These are phyloP conservation scores for Mytilinidion resinicola DNA, from an alignment of 495 filamentous ascomycete species.

Conservation along the genomic window DNA sequence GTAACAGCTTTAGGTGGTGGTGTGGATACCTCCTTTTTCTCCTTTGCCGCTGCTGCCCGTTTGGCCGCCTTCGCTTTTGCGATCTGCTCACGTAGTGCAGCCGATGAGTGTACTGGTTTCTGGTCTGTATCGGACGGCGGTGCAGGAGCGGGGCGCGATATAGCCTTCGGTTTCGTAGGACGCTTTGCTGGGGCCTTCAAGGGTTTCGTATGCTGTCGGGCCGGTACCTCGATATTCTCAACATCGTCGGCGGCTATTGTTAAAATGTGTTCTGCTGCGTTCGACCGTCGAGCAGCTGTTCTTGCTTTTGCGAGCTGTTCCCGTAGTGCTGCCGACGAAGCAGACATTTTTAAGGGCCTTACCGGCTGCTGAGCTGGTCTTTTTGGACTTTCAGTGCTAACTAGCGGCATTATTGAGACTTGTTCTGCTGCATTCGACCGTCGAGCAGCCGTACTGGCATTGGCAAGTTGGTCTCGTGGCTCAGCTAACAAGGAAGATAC, in stretches of 20 bases:
- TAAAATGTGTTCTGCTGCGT: no score
- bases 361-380: background rate
- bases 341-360: background rate
- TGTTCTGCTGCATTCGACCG: no score
- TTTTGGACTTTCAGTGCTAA: conserved; percentile 18
- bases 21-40: conserved; percentile 3
- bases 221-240: no score
- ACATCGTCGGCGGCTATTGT: no score
- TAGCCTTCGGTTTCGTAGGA: background rate
- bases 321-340: background rate
- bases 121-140: conserved; percentile 20
- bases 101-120: conserved; percentile 63
- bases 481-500: no score
- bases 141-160: background rate
- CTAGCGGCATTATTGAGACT: no score
- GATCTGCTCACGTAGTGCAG: conserved; percentile 80
- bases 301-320: background rate
- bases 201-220: no score
- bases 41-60: conserved; percentile 39
- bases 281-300: background rate
- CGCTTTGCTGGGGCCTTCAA: no score
- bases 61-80: conserved; percentile 87
- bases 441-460: no score
- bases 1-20: conserved; percentile 14
- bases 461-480: no score